phyloP scores from a whole-genome alignment of 192 early-diverging fungal species.

The Linnemannia exigua region DNA sequence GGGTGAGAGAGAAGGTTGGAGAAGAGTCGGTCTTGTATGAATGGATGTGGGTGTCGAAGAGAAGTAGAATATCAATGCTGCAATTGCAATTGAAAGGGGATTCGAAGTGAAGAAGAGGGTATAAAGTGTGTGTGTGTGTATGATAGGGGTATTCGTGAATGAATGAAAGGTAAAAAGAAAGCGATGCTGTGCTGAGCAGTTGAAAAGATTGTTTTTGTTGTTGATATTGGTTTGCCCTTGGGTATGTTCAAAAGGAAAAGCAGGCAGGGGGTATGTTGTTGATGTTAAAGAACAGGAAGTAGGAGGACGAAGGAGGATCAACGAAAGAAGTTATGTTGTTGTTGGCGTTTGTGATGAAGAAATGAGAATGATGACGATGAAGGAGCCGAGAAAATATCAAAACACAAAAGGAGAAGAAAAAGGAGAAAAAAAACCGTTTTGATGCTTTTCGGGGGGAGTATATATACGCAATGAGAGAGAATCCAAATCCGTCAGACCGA shows the following conservation, averaged over 20 bases:
- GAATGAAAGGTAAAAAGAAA: not conserved
- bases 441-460: conserved; percentile 12
- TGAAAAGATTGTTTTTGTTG: not conserved
- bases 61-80: conserved; percentile 5
- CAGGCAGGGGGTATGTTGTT: not conserved
- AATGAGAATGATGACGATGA: conserved; percentile 25
- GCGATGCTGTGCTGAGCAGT: conserved; percentile 11
- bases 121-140: not conserved
- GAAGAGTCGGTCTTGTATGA: not conserved
- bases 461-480: conserved; percentile 9
- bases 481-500: too few relatives aligned
- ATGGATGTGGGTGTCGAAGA: not conserved
- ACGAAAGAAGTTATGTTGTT: not conserved
- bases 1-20: not conserved
- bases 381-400: not conserved
- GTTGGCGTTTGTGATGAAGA: not conserved
- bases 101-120: not conserved
- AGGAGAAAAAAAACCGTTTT: conserved; percentile 28
- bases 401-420: conserved; percentile 3
- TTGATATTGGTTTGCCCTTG: not conserved
- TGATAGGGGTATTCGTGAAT: conserved; percentile 3
- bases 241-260: not conserved
- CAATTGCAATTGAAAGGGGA: not conserved
- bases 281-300: not conserved
- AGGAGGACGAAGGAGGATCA: not conserved